These are phyloP conservation scores for Fragaria vesca DNA, from an alignment of 306 rosid species.

Conservation along the genomic window DNA sequence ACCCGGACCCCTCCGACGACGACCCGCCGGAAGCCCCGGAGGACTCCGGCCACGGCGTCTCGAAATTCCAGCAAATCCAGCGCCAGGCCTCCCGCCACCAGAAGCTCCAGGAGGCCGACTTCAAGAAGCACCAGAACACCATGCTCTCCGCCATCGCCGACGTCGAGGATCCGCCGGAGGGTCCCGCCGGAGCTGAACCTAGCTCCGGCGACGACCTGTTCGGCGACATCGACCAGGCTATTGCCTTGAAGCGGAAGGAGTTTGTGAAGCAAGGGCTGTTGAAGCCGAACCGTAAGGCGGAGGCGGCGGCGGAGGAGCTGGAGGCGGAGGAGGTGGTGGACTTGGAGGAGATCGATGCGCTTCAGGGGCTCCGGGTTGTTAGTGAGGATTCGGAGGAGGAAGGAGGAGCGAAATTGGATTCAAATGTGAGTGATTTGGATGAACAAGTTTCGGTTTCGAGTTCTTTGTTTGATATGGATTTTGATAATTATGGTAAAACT, in stretches of 20 bases:
- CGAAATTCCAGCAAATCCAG: slow-evolving; percentile 74
- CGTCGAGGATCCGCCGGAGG: slow-evolving; percentile 64
- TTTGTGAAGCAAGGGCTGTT: slow-evolving; percentile 85
- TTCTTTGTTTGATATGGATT: slow-evolving; percentile 73
- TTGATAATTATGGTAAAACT: slow-evolving; percentile 68
- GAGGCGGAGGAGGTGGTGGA: slow-evolving; percentile 74
- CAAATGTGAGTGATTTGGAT: slow-evolving; percentile 33
- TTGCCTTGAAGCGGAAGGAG: slow-evolving; percentile 82
- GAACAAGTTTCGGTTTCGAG: slow-evolving; percentile 32
- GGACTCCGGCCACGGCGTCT: slow-evolving; percentile 73
- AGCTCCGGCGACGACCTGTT: slow-evolving; percentile 67
- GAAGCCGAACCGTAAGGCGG: slow-evolving; percentile 71
- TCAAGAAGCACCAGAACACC: slow-evolving; percentile 68
- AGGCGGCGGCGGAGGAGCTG: slow-evolving; percentile 46
- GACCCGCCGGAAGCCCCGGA: slow-evolving; percentile 83
- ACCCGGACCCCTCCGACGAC: slow-evolving; percentile 75
- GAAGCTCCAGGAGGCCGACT: slow-evolving; percentile 63
- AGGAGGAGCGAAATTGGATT: slow-evolving; percentile 26
- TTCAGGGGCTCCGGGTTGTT: slow-evolving; percentile 46
- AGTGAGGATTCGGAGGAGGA: slow-evolving; percentile 36
- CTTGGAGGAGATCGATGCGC: slow-evolving; percentile 73
- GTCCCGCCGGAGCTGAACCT: slow-evolving; percentile 24
- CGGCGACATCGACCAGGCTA: slow-evolving; percentile 82
- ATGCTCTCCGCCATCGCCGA: slow-evolving; percentile 83
- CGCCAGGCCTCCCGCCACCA: slow-evolving; percentile 78